phyloP scores from a whole-genome alignment of 805 yeast species.

The Naumovozyma castellii region DNA sequence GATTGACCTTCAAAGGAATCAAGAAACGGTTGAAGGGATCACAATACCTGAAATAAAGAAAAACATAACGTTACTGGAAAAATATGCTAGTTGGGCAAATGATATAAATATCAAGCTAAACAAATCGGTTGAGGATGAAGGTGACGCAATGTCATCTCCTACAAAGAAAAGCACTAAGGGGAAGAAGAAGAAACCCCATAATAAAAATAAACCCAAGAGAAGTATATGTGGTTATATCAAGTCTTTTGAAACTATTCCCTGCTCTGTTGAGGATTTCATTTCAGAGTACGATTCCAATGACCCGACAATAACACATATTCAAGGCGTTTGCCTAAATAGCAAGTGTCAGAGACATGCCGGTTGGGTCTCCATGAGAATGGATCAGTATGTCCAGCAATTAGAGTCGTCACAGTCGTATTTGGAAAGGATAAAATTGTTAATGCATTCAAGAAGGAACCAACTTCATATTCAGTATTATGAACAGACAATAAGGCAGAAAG shows the following conservation, averaged over 20 bases:
- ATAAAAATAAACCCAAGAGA: constrained; percentile 8
- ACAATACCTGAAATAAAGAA: constrained; percentile 10
- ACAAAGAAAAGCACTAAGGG: constrained; percentile 2
- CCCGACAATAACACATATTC: constrained; percentile 4
- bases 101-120: constrained; percentile 15
- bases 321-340: constrained; percentile 20
- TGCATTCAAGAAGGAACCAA: constrained; percentile 22
- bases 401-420: constrained; percentile 17
- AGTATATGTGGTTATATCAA: constrained; percentile 24
- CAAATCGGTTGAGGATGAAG: constrained; percentile 1
- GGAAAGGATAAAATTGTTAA: constrained; percentile 17
- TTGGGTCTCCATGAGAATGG: constrained; percentile 21
- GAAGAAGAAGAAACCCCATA: constrained; percentile 11
- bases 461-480: constrained; percentile 23
- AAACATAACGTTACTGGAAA: constrained; percentile 9
- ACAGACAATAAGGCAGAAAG: constrained; percentile 4
- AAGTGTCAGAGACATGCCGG: constrained; percentile 25
- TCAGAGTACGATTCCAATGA: constrained; percentile 6
- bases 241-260: constrained; percentile 7
- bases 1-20: constrained; percentile 9
- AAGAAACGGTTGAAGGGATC: constrained; percentile 7
- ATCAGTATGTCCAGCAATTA: constrained; percentile 16
- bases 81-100: constrained; percentile 28
- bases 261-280: constrained; percentile 14
- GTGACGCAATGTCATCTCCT: not conserved